A percentile compares a stretch with the other conserved stretches of the same genome.
phyloP scores from a whole-genome alignment of 1,139 yeast species.

The Geotrichum europaeum region DNA sequence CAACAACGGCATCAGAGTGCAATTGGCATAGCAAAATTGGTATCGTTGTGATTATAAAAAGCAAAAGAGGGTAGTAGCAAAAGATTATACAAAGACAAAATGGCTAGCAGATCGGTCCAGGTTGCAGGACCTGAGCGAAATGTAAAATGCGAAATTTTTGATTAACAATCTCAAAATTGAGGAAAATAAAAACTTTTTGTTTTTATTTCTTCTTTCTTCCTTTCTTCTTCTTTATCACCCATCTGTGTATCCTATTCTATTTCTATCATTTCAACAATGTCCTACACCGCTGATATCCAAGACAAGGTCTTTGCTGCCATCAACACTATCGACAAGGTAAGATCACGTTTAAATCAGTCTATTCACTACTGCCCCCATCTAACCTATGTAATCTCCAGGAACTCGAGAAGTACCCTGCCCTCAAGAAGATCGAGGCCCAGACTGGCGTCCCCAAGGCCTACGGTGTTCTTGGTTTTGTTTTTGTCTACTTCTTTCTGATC shows the following conservation, averaged over 20 bases:
- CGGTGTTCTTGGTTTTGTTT: slow-evolving; percentile 61
- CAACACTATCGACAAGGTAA: slow-evolving; percentile 29
- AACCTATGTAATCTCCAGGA: slow-evolving; percentile 23
- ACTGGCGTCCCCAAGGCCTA: slow-evolving; percentile 74
- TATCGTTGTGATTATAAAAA: too few species aligned
- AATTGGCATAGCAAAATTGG: too few species aligned
- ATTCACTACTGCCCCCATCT: not conserved
- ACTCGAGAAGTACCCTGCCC: slow-evolving; percentile 33
- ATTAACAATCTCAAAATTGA: not conserved
- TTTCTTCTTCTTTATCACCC: not conserved
- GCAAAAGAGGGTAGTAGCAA: too few species aligned
- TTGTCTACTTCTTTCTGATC: slow-evolving; percentile 63
- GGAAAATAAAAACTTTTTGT: not conserved
- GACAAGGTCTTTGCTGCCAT: slow-evolving; percentile 28
- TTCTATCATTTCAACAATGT: slow-evolving; percentile 8
- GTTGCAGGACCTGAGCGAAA: not conserved
- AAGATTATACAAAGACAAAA: too few species aligned
- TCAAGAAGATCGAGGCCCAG: slow-evolving; percentile 34
- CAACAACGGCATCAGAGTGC: too few species aligned
- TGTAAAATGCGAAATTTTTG: not conserved
- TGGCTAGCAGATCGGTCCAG: too few species aligned
- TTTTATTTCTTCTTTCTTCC: not conserved
- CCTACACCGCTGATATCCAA: slow-evolving; percentile 23
- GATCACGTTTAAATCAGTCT: slow-evolving; percentile 10
- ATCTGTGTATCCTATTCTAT: not conserved